Evolutionary conservation across 78 protist species (phyloP).

Genomic region (Planoprotostelium fungivorum): DNA sequence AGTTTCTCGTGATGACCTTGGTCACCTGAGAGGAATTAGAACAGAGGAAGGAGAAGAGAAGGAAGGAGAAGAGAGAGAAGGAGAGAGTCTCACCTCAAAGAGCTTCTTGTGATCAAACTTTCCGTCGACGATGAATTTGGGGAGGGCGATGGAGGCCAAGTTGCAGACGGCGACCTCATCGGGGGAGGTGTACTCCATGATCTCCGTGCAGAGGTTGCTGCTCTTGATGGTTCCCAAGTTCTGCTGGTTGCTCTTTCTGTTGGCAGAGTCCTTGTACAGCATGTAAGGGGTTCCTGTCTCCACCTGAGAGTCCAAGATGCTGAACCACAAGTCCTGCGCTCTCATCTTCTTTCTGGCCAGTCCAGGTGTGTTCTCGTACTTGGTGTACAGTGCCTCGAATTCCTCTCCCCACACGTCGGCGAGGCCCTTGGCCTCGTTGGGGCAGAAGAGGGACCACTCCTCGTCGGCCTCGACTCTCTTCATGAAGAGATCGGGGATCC

Average conservation of each 20-base stretch:
- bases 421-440: slow-evolving; percentile 91
- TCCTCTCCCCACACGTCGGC: slow-evolving; percentile 82
- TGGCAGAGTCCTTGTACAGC: slow-evolving; percentile 97
- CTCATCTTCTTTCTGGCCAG: slow-evolving; percentile 37
- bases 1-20: slow-evolving; percentile 74
- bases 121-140: slow-evolving; percentile 69
- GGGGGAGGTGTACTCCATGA: slow-evolving; percentile 92
- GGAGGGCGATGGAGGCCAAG: slow-evolving; percentile 96
- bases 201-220: slow-evolving; percentile 97
- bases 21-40: slow-evolving; percentile 23
- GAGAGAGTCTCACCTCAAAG: slow-evolving; percentile 20
- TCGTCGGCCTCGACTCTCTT: slow-evolving; percentile 87
- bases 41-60: background rate
- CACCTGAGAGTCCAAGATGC: slow-evolving; percentile 93
- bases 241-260: slow-evolving; percentile 93
- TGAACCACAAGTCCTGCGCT: slow-evolving; percentile 96
- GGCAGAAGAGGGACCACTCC: slow-evolving; percentile 94
- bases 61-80: too few species aligned
- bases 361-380: slow-evolving; percentile 85
- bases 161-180: slow-evolving; percentile 98
- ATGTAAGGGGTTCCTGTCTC: slow-evolving; percentile 99
- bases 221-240: slow-evolving; percentile 93
- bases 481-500: slow-evolving; percentile 98
- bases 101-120: slow-evolving; percentile 79
- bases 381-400: slow-evolving; percentile 83